Percentiles rank a stretch among this genome's conserved stretches.
Conservation (phyloP, 1,284 basidiomycete species). For the Microbotryomycetes sp. region DNA sequence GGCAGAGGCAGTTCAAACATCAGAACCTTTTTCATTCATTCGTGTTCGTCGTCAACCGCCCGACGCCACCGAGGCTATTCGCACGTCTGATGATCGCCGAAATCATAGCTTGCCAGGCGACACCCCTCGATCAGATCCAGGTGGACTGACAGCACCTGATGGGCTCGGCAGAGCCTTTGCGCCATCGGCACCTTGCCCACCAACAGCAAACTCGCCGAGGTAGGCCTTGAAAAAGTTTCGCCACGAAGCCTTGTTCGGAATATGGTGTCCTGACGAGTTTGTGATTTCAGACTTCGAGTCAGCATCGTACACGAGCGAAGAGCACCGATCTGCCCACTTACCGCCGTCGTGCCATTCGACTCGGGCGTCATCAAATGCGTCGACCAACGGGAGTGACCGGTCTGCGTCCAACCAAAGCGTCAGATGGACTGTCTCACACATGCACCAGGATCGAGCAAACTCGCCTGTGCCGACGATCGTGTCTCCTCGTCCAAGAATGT, state of each 20-base stretch:
- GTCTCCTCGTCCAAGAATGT: constrained; percentile 71
- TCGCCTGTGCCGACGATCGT: constrained; percentile 58
- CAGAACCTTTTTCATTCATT: too few relatives aligned
- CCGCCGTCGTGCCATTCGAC: constrained; percentile 69
- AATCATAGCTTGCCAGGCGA: neutral
- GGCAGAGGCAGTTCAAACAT: too few relatives aligned
- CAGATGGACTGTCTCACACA: neutral
- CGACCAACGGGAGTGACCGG: constrained; percentile 55
- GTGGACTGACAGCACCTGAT: neutral
- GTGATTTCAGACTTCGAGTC: too few relatives aligned
- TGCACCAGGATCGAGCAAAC: neutral
- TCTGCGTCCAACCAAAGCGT: constrained; percentile 41
- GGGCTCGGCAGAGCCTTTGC: constrained; percentile 9
- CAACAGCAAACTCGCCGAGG: constrained; percentile 14
- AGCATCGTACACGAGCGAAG: neutral
- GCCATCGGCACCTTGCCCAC: neutral
- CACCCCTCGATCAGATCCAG: neutral
- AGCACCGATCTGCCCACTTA: constrained; percentile 39
- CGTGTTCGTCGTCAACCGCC: too few relatives aligned
- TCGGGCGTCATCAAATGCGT: constrained; percentile 52
- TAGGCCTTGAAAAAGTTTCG: constrained; percentile 53
- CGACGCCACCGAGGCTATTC: too few relatives aligned
- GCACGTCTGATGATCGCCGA: too few relatives aligned
- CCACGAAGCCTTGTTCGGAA: constrained; percentile 66
- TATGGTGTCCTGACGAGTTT: constrained; percentile 60